phyloP scores from a whole-genome alignment of 73 alveolate species.

The Paramecium bursaria region DNA sequence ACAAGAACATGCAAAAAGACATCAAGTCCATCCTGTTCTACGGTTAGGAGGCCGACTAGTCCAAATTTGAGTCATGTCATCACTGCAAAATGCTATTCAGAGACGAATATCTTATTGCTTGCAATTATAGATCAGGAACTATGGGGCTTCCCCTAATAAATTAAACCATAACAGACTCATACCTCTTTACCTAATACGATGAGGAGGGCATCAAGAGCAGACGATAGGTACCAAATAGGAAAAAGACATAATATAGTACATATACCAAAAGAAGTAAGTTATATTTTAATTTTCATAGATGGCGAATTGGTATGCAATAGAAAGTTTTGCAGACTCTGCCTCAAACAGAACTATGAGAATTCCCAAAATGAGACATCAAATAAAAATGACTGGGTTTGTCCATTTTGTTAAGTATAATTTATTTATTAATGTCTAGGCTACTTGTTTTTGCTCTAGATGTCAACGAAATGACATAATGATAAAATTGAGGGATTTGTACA shows the following conservation, averaged over 20 bases:
- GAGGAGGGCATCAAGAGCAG: not conserved
- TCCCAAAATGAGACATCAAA: not conserved
- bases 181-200: not conserved
- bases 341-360: slow-evolving; percentile 27
- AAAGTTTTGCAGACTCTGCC: slow-evolving; percentile 37
- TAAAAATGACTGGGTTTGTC: slow-evolving; percentile 43
- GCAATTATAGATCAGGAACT: slow-evolving; percentile 30
- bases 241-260: slow-evolving; percentile 18
- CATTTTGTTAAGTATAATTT: slow-evolving; percentile 5
- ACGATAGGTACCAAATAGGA: slow-evolving; percentile 30
- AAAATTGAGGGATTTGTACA: slow-evolving; percentile 24
- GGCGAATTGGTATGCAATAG: slow-evolving; percentile 25
- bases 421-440: not conserved
- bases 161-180: slow-evolving; percentile 5
- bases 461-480: slow-evolving; percentile 52
- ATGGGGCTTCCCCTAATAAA: slow-evolving; percentile 23
- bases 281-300: not conserved
- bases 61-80: slow-evolving; percentile 5
- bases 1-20: slow-evolving; percentile 11
- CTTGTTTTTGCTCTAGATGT: slow-evolving; percentile 59
- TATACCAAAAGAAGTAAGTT: slow-evolving; percentile 20
- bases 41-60: not conserved
- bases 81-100: slow-evolving; percentile 50
- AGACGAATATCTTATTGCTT: slow-evolving; percentile 45
- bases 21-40: not conserved